Evolutionary conservation across 176 grass and related monocot genomes (phyloP), one percentile per base, ranked within the genome.

Genomic region (Aegilops sharonensis): DNA sequence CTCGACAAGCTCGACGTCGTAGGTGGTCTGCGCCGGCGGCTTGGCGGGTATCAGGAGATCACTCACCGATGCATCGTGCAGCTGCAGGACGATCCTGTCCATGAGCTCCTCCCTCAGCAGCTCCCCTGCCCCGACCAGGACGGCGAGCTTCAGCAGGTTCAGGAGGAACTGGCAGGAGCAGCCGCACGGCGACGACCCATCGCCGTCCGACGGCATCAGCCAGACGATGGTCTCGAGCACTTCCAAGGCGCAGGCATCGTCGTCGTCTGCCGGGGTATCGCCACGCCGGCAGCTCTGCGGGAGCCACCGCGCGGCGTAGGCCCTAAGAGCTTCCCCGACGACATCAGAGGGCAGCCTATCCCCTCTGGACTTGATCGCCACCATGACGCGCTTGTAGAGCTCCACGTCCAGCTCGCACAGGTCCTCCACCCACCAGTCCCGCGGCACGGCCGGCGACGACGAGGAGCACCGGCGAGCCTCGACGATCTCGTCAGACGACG

Each of bases 401-500:
- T 93, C 92, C 35, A 99, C 86, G 83, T 94, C 91, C 54, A 97
- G 85, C 18, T 96, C 94, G 70, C 94, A 93, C 35, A 99, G 77
- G 81, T 99, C 97, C 77, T 99, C 90, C 36, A 94, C 85, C 97
- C 97, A 99, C 97, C 97, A 99, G 47, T 99, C 90, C 23, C 85
- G 83, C 0, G 94, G 91, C 72, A 91, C 87, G 0, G 60, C 69
- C 80, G 73, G 76, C 0, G 74, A 54, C 15, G 73, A 77, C 27
- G 73, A 76, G 2, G 75, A 68, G 45, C 78, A 86, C 57, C 86
- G 88, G n/a, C 86, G 89, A 32, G 88, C 56, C 81, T 99, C 93
- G n/a, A 91, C 86, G 54, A 94, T 93, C 71, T 88, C 92, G 43
- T 87, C 82, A 0, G 94, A 94, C 5, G 90, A 85, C 10, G 91